Percentiles rank a stretch among this genome's conserved stretches.
Conservation (phyloP, 2,329 filamentous ascomycete genomes). For the Diplodia sapinea region DNA sequence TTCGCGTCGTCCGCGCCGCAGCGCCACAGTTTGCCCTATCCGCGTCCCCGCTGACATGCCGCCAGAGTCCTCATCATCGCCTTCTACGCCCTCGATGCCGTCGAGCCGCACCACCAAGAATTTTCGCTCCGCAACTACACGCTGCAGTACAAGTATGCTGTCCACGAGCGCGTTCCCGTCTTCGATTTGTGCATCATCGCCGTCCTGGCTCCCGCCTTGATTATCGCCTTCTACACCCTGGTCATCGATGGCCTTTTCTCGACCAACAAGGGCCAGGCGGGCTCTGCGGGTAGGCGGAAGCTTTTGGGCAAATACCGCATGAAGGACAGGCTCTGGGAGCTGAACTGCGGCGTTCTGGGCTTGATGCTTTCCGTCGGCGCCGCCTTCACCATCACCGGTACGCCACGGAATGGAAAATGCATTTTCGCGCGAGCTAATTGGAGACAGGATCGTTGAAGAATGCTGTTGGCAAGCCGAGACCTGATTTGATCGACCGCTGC, state of each 20-base stretch:
- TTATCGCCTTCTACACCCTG: conserved; percentile 63
- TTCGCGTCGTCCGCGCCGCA: conserved; percentile 16
- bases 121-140: conserved; percentile 63
- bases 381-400: conserved; percentile 63
- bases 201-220: conserved; percentile 55
- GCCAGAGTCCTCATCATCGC: conserved; percentile 57
- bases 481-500: conserved; percentile 64
- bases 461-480: conserved; percentile 64
- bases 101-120: conserved; percentile 62
- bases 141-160: conserved; percentile 64
- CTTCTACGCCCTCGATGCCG: conserved; percentile 60
- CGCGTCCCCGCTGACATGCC: conserved; percentile 34
- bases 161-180: conserved; percentile 61
- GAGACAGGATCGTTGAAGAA: conserved; percentile 59
- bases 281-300: conserved; percentile 40
- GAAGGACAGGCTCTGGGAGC: conserved; percentile 65
- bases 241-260: conserved; percentile 65
- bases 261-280: conserved; percentile 49
- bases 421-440: conserved; percentile 24
- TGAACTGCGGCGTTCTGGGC: conserved; percentile 66
- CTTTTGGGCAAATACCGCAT: conserved; percentile 56
- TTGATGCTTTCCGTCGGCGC: conserved; percentile 59
- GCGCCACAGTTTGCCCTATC: conserved; percentile 36
- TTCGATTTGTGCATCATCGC: conserved; percentile 56
- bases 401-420: conserved; percentile 31